Percentiles rank a stretch among this genome's conserved stretches.
Evolutionary conservation across 2,329 filamentous ascomycete species (phyloP).

Genomic region (Botrytis aclada): DNA sequence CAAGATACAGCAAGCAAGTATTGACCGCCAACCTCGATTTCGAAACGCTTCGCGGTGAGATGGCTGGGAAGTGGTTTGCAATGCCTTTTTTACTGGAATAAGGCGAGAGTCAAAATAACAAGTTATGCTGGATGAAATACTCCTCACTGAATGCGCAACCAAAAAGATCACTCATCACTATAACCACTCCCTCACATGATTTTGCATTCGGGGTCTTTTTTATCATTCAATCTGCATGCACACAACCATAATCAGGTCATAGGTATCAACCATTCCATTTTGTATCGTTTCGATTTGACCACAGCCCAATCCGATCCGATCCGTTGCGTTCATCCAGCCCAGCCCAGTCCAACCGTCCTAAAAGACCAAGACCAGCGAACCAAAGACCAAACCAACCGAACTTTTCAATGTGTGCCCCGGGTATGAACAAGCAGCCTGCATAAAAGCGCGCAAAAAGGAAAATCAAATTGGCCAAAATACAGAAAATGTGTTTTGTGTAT

Average conservation of each 20-base stretch:
- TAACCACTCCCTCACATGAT: neutral
- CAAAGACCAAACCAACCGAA: slow-evolving; percentile 17
- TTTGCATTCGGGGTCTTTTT: neutral
- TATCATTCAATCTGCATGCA: slow-evolving; percentile 14
- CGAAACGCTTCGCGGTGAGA: neutral
- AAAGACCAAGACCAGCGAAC: slow-evolving; percentile 16
- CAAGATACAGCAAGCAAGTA: neutral
- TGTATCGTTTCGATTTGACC: neutral
- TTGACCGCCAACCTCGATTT: neutral
- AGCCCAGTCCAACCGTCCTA: slow-evolving; percentile 7
- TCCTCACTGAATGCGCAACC: neutral
- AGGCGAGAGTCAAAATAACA: neutral
- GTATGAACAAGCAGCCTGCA: slow-evolving; percentile 19
- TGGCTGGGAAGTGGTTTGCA: neutral
- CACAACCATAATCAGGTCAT: slow-evolving; percentile 18
- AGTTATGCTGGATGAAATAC: neutral
- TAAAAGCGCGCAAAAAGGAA: slow-evolving; percentile 11
- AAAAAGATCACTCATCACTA: neutral
- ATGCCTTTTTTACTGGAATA: neutral
- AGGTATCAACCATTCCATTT: slow-evolving; percentile 7
- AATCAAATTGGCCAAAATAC: slow-evolving; percentile 16
- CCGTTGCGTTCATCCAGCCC: neutral
- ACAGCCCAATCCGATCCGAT: slow-evolving; percentile 4
- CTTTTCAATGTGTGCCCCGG: slow-evolving; percentile 13
- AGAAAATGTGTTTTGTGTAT: slow-evolving; percentile 9